Conservation (phyloP, 116 monocot species). For the Zostera marina region DNA sequence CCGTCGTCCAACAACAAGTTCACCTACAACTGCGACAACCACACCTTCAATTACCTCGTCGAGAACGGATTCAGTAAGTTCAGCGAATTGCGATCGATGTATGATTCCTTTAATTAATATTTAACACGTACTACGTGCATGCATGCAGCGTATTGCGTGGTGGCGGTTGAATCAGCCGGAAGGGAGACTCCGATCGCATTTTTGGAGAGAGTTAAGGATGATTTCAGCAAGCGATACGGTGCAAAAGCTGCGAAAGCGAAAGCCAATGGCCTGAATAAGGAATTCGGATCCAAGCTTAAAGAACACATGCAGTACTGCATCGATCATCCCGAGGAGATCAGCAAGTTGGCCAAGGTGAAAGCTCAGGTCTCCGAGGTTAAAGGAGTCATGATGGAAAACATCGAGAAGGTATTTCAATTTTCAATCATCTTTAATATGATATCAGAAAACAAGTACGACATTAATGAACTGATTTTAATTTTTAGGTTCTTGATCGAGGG, state of each 20-base stretch:
- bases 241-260: not conserved
- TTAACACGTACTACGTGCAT: too few relatives aligned
- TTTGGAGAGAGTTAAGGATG: slow-evolving; percentile 6
- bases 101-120: too few relatives aligned
- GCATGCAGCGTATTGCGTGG: slow-evolving; percentile 25
- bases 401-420: slow-evolving; percentile 22
- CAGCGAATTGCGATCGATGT: too few relatives aligned
- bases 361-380: slow-evolving; percentile 34
- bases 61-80: slow-evolving; percentile 70
- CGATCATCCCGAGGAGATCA: too few relatives aligned
- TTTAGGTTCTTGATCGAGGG: slow-evolving; percentile 28
- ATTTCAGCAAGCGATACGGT: slow-evolving; percentile 25
- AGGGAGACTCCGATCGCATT: slow-evolving; percentile 27
- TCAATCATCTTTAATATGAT: too few relatives aligned
- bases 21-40: slow-evolving; percentile 81
- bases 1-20: slow-evolving; percentile 69
- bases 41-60: slow-evolving; percentile 78
- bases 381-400: slow-evolving; percentile 18
- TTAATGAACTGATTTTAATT: not conserved
- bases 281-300: slow-evolving; percentile 35
- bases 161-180: slow-evolving; percentile 27
- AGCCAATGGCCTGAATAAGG: slow-evolving; percentile 4
- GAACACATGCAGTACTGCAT: too few relatives aligned
- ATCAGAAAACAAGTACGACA: too few relatives aligned
- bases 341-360: slow-evolving; percentile 49